Evolutionary conservation across 148 eudicot genomes (phyloP).

Genomic region (Persicaria tinctoria): DNA sequence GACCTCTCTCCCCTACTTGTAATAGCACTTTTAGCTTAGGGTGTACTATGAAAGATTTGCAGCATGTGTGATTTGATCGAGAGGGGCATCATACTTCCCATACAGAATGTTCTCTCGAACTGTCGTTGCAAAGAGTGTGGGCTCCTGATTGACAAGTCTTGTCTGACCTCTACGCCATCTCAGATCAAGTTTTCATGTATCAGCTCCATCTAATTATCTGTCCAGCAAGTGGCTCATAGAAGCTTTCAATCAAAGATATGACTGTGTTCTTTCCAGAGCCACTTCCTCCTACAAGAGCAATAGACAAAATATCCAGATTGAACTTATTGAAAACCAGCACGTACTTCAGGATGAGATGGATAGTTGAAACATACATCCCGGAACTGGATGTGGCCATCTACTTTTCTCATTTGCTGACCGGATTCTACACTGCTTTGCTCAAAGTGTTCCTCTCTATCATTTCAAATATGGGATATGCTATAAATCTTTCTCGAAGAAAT

Average conservation of each 20-base stretch:
- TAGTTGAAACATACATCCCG: conserved; percentile 77
- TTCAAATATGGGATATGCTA: conserved; percentile 85
- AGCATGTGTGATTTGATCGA: too few relatives aligned
- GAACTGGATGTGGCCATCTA: conserved; percentile 78
- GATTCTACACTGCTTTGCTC: conserved; percentile 37
- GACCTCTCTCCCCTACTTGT: too few relatives aligned
- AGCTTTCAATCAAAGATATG: conserved; percentile 86
- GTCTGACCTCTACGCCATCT: too few relatives aligned
- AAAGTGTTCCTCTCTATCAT: conserved; percentile 71
- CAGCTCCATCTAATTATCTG: conserved; percentile 2
- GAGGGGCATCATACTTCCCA: too few relatives aligned
- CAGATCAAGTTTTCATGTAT: too few relatives aligned
- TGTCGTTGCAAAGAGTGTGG: too few relatives aligned
- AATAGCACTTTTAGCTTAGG: too few relatives aligned
- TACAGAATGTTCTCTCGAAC: too few relatives aligned
- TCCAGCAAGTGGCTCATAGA: conserved; percentile 88
- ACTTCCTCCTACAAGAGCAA: conserved; percentile 97
- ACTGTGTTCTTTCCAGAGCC: conserved; percentile 97
- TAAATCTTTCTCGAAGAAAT: conserved; percentile 69
- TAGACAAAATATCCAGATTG: conserved; percentile 63
- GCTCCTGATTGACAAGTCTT: too few relatives aligned
- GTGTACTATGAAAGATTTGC: too few relatives aligned
- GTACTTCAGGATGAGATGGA: conserved; percentile 86
- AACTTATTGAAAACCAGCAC: conserved; percentile 52
- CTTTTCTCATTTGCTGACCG: conserved; percentile 43